Base-by-base conservation (phyloP, 192 early-diverging fungal genomes). In the Backusella parvicylindrica region DNA sequence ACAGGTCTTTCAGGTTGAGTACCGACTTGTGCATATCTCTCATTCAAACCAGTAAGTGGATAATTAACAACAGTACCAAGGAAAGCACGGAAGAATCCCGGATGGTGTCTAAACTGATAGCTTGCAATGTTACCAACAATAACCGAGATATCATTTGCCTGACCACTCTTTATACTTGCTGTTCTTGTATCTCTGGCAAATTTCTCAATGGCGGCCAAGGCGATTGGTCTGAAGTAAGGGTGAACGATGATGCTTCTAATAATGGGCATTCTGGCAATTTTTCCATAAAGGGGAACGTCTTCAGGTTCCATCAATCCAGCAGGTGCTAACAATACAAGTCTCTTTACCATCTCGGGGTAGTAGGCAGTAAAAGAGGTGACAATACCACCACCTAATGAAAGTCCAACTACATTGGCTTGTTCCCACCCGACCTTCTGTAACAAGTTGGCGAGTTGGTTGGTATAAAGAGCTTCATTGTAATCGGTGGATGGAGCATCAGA, bases 351-450 rank as follows among this genome's bases (percentile, higher is more conserved):
- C 31, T 84, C 79, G 1, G 85, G 85, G 21, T 77, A 83, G 38
- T 50, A 67, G 18, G 74, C 64, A 26, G 81, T 82, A 70, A 82
- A 88, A 6, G 76, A 72, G 3, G 84, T 76, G 15, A 83, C 77
- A 50, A 88, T 83, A 31, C 80, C 87, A 28, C 79, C 87, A 64
- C 87, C 85, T 7, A 86, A 60, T 0, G 78, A 83, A 28, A 83
- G 68, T 18, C 87, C 87, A 37, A 86, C 73, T 7, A 88, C 68
- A 60, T 68, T 43, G 12, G 73, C 50, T 16, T 69, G 73, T 8
- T 70, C 67, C 87, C 87, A 88, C 2, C 81, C 85, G 0, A 88
- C 76, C 37, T 86, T 71, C 18, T 85, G 73, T 31, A 88, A 64
- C 9, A 88, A 64, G 12, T 79, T 66, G 16, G 75, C 75, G 13